A percentile compares a stretch with the other conserved stretches of the same genome.
Evolutionary conservation across 495 filamentous ascomycete genomes (phyloP).

Genomic region (Saxophila tyrrhenica): DNA sequence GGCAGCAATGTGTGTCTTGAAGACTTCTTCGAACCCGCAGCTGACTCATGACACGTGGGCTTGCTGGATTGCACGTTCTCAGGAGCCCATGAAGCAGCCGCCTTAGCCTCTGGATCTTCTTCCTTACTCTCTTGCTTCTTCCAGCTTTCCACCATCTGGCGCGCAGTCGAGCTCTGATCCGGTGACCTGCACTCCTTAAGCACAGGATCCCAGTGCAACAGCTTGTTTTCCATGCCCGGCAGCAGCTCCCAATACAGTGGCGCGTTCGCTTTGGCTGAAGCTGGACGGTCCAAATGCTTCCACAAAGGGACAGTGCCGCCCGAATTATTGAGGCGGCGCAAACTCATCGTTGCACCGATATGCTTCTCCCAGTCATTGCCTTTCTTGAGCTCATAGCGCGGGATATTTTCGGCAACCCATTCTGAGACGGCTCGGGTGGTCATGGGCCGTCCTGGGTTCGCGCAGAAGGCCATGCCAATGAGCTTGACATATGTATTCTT

Average conservation of each 20-base stretch:
- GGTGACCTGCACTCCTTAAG: slow-evolving; percentile 11
- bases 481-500: slow-evolving; percentile 4
- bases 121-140: too few relatives aligned
- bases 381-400: slow-evolving; percentile 3
- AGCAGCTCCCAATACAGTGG: background rate
- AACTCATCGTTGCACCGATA: slow-evolving; percentile 4
- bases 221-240: background rate
- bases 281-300: background rate
- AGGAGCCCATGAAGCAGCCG: too few relatives aligned
- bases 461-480: slow-evolving; percentile 14
- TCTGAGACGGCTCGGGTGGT: background rate
- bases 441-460: slow-evolving; percentile 3
- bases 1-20: too few relatives aligned
- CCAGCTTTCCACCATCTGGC: background rate
- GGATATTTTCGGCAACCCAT: slow-evolving; percentile 17
- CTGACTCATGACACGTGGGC: background rate
- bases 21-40: background rate
- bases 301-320: background rate
- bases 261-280: too few relatives aligned
- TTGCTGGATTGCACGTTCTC: background rate
- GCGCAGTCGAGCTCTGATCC: background rate
- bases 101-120: too few relatives aligned
- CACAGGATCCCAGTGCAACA: slow-evolving; percentile 12
- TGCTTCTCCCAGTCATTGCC: slow-evolving; percentile 4
- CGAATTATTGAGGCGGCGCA: background rate